These are phyloP conservation scores for Myochromella boudieri DNA, from an alignment of 768 basidiomycete genomes.

Conservation along the genomic window DNA sequence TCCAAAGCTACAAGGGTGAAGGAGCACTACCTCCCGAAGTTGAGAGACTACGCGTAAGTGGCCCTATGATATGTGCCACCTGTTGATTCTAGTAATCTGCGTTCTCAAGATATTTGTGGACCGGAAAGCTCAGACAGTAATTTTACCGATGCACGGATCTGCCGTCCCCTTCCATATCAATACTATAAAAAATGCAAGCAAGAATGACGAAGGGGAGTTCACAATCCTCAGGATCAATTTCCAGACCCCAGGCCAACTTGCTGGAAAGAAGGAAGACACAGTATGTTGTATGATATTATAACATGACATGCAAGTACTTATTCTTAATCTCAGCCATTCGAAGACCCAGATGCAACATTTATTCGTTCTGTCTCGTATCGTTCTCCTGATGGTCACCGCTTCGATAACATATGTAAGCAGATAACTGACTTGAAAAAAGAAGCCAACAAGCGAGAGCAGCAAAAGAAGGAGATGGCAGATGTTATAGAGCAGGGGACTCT, in stretches of 20 bases:
- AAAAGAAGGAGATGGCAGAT: conserved; percentile 98
- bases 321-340: conserved; percentile 68
- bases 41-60: conserved; percentile 73
- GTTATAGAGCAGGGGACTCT: conserved; percentile 94
- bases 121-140: conserved; percentile 84
- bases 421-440: conserved; percentile 97
- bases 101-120: conserved; percentile 82
- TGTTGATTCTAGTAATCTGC: neutral
- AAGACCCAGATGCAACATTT: conserved; percentile 95
- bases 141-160: conserved; percentile 92
- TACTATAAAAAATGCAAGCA: conserved; percentile 96
- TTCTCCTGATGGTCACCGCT: conserved; percentile 84
- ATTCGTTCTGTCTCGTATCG: conserved; percentile 95
- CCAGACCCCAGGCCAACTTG: conserved; percentile 95
- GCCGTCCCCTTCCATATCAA: conserved; percentile 98
- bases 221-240: conserved; percentile 97
- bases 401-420: conserved; percentile 84
- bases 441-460: conserved; percentile 94
- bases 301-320: neutral
- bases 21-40: conserved; percentile 84
- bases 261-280: conserved; percentile 98
- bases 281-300: conserved; percentile 36
- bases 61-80: neutral
- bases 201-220: conserved; percentile 94
- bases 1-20: conserved; percentile 97